Percentiles rank a stretch among this genome's conserved stretches.
Evolutionary conservation across 164 flowering plant genomes (phyloP).

Genomic region (Sedum album): DNA sequence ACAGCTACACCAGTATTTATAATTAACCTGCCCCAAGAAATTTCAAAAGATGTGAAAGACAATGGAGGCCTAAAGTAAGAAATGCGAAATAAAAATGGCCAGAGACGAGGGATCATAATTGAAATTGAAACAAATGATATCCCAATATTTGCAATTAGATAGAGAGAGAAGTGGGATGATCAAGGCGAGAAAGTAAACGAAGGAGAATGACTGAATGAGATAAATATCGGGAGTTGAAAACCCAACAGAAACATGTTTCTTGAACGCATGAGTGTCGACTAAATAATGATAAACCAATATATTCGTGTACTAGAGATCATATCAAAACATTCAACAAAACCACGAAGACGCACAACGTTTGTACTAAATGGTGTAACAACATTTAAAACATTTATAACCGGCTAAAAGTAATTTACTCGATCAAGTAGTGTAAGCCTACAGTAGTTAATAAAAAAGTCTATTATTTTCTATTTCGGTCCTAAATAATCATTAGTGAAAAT

Average conservation of each 20-base stretch:
- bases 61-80: not conserved
- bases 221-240: constrained; percentile 8
- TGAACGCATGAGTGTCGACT: not conserved
- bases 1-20: not conserved
- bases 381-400: not conserved
- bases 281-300: not conserved
- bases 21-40: not conserved
- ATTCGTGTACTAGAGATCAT: constrained; percentile 1
- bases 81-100: not conserved
- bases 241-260: constrained; percentile 5
- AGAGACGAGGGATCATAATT: not conserved
- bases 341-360: not conserved
- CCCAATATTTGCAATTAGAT: not conserved
- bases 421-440: not conserved
- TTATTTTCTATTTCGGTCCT: not conserved
- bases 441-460: not conserved
- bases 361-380: not conserved
- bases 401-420: not conserved
- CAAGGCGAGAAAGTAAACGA: not conserved
- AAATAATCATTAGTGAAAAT: too few species aligned
- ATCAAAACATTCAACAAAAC: constrained; percentile 4
- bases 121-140: not conserved
- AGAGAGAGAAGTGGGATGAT: not conserved
- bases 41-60: not conserved
- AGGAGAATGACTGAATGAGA: constrained; percentile 8